phyloP scores from a whole-genome alignment of 805 yeast species.

The Metschnikowia aberdeeniae region DNA sequence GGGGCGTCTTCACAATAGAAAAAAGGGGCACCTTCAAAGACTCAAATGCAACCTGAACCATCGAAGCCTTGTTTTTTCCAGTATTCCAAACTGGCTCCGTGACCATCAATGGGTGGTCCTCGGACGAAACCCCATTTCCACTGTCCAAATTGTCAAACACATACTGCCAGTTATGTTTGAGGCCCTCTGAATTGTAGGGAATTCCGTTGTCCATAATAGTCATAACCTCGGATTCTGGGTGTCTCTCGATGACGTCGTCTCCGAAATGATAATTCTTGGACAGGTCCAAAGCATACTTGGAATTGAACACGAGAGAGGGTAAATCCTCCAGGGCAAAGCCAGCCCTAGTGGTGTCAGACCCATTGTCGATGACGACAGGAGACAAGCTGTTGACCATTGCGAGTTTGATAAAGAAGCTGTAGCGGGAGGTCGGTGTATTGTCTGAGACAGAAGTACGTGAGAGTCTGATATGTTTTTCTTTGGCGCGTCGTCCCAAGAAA shows the following conservation, averaged over 20 bases:
- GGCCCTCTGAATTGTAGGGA: constrained; percentile 69
- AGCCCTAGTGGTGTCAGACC: constrained; percentile 60
- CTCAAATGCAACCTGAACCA: constrained; percentile 73
- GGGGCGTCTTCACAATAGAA: constrained; percentile 69
- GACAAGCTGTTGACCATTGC: constrained; percentile 38
- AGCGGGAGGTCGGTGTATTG: too few relatives aligned
- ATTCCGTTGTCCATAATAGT: constrained; percentile 61
- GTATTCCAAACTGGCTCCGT: constrained; percentile 72
- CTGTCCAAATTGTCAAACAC: constrained; percentile 50
- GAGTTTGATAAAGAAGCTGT: neutral
- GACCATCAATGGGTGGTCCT: constrained; percentile 62
- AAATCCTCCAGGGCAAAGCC: constrained; percentile 64
- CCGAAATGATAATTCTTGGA: constrained; percentile 36
- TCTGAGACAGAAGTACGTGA: neutral
- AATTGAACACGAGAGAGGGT: constrained; percentile 56
- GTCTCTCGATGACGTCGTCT: constrained; percentile 42
- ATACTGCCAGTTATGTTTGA: constrained; percentile 63
- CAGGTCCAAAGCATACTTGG: constrained; percentile 46
- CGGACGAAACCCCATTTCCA: constrained; percentile 40
- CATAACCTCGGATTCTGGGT: constrained; percentile 47
- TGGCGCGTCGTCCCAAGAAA: neutral
- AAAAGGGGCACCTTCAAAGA: constrained; percentile 71
- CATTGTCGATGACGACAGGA: constrained; percentile 70
- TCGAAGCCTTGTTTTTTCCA: constrained; percentile 48
- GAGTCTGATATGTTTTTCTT: constrained; percentile 1